phyloP scores from a whole-genome alignment of 495 filamentous ascomycete species.

The Aspergillus ellipticus region DNA sequence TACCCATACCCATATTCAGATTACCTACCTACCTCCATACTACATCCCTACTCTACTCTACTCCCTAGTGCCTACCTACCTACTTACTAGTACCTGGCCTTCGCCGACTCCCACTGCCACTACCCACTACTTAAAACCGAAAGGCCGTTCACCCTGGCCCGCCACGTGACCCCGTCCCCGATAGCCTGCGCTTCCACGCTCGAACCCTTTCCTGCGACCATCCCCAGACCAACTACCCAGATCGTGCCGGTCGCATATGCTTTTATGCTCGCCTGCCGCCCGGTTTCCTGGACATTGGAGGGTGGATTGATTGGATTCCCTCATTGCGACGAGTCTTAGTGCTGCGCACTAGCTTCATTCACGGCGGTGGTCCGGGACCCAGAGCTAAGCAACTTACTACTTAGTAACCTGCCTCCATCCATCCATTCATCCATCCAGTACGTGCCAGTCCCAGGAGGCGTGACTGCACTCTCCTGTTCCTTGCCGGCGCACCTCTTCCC shows the following conservation, averaged over 20 bases:
- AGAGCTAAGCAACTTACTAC: conserved; percentile 19
- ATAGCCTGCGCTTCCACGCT: conserved; percentile 1
- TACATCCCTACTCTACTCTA: too few species aligned
- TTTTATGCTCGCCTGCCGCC: conserved; percentile 8
- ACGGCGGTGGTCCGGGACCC: conserved; percentile 26
- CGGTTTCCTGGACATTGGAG: conserved; percentile 8
- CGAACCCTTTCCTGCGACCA: conserved; percentile 10
- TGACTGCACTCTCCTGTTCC: conserved; percentile 24
- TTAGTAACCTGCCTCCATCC: conserved; percentile 13
- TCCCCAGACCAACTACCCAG: conserved; percentile 8
- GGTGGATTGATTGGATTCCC: conserved; percentile 8
- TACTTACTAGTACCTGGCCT: background rate
- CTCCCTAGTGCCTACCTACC: conserved; percentile 5
- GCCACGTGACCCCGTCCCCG: background rate
- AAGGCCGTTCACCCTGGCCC: conserved; percentile 1
- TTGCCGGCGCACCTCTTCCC: conserved; percentile 9
- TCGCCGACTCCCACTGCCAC: background rate
- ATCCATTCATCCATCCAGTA: conserved; percentile 12
- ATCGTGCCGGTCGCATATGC: conserved; percentile 11
- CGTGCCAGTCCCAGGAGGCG: conserved; percentile 37
- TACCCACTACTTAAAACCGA: conserved; percentile 6
- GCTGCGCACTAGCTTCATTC: conserved; percentile 24
- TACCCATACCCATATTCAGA: too few species aligned
- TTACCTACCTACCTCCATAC: background rate
- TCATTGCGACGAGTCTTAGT: conserved; percentile 17